Evolutionary conservation across 371 early-diverging fungal species (phyloP).

Genomic region (Nosema muscidifuracis): DNA sequence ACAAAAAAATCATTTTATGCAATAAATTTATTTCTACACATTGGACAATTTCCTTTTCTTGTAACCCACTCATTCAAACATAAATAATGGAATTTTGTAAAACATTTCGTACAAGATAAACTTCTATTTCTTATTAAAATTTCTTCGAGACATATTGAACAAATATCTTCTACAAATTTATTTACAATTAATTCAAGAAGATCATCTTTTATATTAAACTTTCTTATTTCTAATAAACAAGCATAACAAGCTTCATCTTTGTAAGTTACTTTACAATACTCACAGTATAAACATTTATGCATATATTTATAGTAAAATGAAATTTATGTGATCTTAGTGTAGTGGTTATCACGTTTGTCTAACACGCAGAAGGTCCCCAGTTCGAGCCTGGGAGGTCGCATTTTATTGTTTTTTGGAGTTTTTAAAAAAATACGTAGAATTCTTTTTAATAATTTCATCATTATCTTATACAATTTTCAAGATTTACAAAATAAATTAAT

Average conservation of each 20-base stretch:
- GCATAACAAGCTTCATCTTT: background rate
- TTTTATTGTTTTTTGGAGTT: too few species aligned
- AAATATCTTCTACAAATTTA: background rate
- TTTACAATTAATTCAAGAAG: background rate
- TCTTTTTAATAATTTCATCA: too few species aligned
- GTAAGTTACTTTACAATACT: background rate
- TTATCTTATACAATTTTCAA: too few species aligned
- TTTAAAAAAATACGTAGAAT: too few species aligned
- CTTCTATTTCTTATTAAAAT: background rate
- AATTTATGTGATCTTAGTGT: slow-evolving; percentile 71
- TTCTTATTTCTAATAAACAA: background rate
- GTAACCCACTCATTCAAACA: background rate
- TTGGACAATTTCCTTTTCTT: background rate
- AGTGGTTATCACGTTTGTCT: slow-evolving; percentile 82
- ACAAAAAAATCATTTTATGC: background rate
- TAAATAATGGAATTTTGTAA: background rate
- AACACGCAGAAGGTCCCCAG: slow-evolving; percentile 78
- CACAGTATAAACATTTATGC: background rate
- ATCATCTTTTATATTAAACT: background rate
- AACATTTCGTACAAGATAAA: background rate
- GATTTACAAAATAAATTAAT: too few species aligned
- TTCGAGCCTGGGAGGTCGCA: slow-evolving; percentile 68
- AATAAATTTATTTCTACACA: slow-evolving; percentile 1
- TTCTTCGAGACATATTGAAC: slow-evolving; percentile 4
- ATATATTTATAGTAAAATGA: background rate